Percentiles rank a stretch among this genome's conserved stretches.
Evolutionary conservation across 2,329 filamentous ascomycete genomes (phyloP).

Genomic region (Curvularia hawaiiensis): DNA sequence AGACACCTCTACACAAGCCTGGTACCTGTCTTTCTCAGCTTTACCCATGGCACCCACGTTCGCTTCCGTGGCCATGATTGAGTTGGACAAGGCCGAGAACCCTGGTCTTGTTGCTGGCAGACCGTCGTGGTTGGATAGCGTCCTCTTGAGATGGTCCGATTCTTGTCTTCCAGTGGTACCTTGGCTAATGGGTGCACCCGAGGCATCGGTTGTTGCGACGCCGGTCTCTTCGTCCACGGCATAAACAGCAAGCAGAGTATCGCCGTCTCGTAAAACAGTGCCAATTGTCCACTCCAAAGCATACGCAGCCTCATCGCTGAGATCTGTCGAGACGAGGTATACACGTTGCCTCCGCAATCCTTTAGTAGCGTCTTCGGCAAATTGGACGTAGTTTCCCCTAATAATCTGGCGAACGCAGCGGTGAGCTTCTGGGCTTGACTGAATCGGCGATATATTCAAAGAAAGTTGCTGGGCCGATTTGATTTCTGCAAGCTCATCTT

Average conservation of each 20-base stretch:
- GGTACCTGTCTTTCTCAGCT: conserved; percentile 77
- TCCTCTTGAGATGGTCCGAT: conserved; percentile 72
- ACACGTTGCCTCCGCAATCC: conserved; percentile 81
- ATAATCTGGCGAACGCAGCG: conserved; percentile 89
- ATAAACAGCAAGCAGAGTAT: conserved; percentile 91
- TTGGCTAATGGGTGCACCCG: conserved; percentile 67
- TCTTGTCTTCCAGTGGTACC: conserved; percentile 75
- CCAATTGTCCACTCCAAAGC: conserved; percentile 98
- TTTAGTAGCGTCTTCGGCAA: conserved; percentile 78
- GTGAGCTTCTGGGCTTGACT: conserved; percentile 75
- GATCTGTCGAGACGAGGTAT: conserved; percentile 93
- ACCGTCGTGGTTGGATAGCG: conserved; percentile 56
- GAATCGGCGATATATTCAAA: conserved; percentile 79
- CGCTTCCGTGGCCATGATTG: conserved; percentile 41
- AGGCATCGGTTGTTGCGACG: conserved; percentile 56
- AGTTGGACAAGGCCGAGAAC: conserved; percentile 42
- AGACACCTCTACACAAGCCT: conserved; percentile 83
- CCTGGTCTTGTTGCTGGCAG: conserved; percentile 37
- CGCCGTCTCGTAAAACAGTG: conserved; percentile 89
- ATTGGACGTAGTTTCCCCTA: conserved; percentile 79
- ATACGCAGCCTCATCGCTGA: conserved; percentile 93
- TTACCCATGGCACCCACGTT: conserved; percentile 51
- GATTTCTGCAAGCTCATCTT: conserved; percentile 83
- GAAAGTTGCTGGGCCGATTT: conserved; percentile 84
- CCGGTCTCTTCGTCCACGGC: conserved; percentile 84